phyloP scores from a whole-genome alignment of 805 yeast genomes.

The Metschnikowia bowlesiae region DNA sequence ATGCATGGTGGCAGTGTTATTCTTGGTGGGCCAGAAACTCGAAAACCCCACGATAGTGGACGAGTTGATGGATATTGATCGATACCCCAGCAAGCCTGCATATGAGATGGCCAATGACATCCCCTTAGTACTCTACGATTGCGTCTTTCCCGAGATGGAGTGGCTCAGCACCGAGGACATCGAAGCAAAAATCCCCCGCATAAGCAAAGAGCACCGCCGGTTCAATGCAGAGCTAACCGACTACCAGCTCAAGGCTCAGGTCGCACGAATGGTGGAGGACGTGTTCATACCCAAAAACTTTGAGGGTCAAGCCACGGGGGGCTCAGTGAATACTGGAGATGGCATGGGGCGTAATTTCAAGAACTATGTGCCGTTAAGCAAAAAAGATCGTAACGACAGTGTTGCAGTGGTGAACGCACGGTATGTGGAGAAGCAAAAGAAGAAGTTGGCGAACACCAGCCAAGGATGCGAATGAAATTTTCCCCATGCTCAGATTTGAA shows the following conservation, averaged over 20 bases:
- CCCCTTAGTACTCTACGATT: constrained; percentile 83
- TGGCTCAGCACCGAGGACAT: constrained; percentile 47
- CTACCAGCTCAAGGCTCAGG: constrained; percentile 50
- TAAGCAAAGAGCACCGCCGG: constrained; percentile 37
- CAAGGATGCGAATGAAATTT: too few species aligned
- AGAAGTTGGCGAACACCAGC: constrained; percentile 3
- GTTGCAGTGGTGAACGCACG: constrained; percentile 68
- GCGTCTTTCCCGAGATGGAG: constrained; percentile 65
- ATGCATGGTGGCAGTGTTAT: constrained; percentile 83
- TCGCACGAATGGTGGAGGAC: constrained; percentile 48
- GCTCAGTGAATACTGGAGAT: constrained; percentile 63
- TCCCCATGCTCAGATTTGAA: too few species aligned
- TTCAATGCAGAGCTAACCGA: constrained; percentile 53
- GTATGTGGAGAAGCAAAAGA: constrained; percentile 44
- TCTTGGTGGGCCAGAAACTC: constrained; percentile 72
- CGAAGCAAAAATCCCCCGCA: constrained; percentile 24
- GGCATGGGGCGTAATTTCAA: constrained; percentile 64
- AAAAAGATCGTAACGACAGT: constrained; percentile 57
- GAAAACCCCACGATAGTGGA: constrained; percentile 59
- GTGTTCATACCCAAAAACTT: constrained; percentile 11
- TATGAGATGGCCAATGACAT: constrained; percentile 88
- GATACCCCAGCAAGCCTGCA: constrained; percentile 63
- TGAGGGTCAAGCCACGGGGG: constrained; percentile 13
- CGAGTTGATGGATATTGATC: constrained; percentile 54
- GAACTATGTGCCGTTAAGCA: constrained; percentile 52